A percentile compares a stretch with the other conserved stretches of the same genome.
Evolutionary conservation across 495 filamentous ascomycete genomes (phyloP).

Genomic region (Venustampulla echinocandica): DNA sequence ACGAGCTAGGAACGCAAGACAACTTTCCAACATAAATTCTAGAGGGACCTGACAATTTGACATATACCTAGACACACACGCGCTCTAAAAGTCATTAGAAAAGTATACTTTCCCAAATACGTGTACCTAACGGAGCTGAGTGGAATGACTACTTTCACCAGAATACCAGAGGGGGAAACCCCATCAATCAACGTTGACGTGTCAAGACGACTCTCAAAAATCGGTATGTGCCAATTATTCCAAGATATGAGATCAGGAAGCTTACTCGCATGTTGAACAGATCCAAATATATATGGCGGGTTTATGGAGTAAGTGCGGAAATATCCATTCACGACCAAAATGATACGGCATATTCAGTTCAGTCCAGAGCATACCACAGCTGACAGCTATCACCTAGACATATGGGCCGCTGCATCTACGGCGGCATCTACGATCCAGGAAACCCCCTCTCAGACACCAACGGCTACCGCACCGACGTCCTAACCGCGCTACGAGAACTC

Average conservation of each 20-base stretch:
- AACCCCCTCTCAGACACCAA: conserved; percentile 62
- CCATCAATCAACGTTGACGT: conserved; percentile 55
- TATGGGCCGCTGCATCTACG: conserved; percentile 80
- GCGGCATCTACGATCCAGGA: conserved; percentile 69
- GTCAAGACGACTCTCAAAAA: conserved; percentile 52
- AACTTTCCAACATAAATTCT: too few relatives aligned
- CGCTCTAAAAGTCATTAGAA: too few relatives aligned
- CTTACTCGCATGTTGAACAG: conserved; percentile 3
- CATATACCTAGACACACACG: too few relatives aligned
- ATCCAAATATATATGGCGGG: conserved; percentile 59
- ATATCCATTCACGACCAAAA: too few relatives aligned
- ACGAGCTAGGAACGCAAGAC: too few relatives aligned
- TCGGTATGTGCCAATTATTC: conserved; percentile 36
- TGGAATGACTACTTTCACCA: conserved; percentile 61
- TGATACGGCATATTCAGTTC: too few relatives aligned
- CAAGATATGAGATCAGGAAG: neutral
- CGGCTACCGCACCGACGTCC: conserved; percentile 68
- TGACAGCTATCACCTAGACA: too few relatives aligned
- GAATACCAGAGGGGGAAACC: conserved; percentile 45
- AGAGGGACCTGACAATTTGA: too few relatives aligned
- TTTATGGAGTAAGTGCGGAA: conserved; percentile 63
- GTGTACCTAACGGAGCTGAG: neutral
- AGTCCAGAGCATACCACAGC: too few relatives aligned
- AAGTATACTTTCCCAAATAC: too few relatives aligned
- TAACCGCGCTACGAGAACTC: conserved; percentile 58